phyloP scores from a whole-genome alignment of 73 alveolate genomes.

The Tetrahymena thermophila region DNA sequence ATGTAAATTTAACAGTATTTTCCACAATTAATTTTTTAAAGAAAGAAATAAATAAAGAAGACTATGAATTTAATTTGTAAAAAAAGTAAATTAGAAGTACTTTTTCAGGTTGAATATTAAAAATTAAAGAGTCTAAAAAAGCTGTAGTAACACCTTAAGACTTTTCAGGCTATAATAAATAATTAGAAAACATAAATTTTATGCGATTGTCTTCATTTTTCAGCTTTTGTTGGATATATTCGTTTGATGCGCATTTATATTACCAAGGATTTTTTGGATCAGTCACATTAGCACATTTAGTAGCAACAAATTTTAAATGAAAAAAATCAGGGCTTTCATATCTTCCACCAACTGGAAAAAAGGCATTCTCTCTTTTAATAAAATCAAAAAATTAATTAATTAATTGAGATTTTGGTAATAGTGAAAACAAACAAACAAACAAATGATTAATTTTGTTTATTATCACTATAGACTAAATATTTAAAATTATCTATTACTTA shows the following conservation, averaged over 20 bases:
- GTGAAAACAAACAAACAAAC: not conserved
- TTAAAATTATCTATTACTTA: not conserved
- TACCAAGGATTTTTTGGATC: not conserved
- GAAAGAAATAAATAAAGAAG: not conserved
- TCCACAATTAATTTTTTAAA: not conserved
- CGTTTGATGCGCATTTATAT: not conserved
- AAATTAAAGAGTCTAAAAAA: not conserved
- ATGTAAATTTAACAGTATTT: no score
- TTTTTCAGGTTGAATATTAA: not conserved
- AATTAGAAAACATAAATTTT: not conserved
- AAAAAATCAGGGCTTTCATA: not conserved
- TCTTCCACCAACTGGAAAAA: not conserved
- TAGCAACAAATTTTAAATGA: not conserved
- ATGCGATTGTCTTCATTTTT: not conserved
- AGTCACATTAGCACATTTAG: not conserved
- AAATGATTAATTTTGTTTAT: no score
- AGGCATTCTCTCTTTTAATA: not conserved
- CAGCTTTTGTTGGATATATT: not conserved
- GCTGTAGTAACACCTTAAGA: not conserved
- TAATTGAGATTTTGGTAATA: not conserved
- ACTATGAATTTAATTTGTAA: not conserved
- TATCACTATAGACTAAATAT: no score
- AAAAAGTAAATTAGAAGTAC: not conserved
- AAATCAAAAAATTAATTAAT: not conserved
- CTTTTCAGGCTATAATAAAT: not conserved